Base-by-base conservation (phyloP, 108 stramenopile genomes). In the Schizochytrium sp. region DNA sequence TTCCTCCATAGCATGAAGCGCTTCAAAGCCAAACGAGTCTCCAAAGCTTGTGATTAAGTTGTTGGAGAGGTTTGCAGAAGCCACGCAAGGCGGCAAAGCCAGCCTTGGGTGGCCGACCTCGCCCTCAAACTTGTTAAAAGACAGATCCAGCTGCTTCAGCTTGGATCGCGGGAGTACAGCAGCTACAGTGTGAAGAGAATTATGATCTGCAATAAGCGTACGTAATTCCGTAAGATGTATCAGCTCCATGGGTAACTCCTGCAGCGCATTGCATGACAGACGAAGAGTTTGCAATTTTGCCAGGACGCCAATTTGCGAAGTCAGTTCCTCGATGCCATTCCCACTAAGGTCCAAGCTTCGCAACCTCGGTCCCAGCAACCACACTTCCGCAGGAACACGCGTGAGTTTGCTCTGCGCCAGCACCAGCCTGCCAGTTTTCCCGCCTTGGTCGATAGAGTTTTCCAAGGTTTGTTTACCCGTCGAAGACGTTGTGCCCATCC, bases 331-430 rank as follows among this genome's bases (percentile, higher is more conserved):
- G 17, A 83, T 13, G 50, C 12, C 76, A 40, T 83, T 83, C 15
- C 53, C 53, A 10, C 50, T 55, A 10, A 83, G n/a, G 76, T 83
- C 76, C 45, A 83, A 40, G 28, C 76, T 83, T 10, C 76, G 76
- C 47, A 83, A 28, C 76, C 53, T 56, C 17, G 45, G 28, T 5
- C 76, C 76, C 12, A 83, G 50, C 76, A 83, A 53, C 76, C 76
- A 83, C 15, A 83, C 76, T 40, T 83, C 76, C 53, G 76, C 76
- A n/a, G 76, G 76, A 38, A 83, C 76, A 8, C 50, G 50, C 53
- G 76, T 55, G 15, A 83, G 76, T 53, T 83, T 83, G 47, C 76
- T 38, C 53, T 83, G 28, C 50, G 50, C 53, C 28, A 83, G 76
- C 76, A 83, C 76, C 8, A 83, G 76, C 10, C 76, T 10, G 50